Evolutionary conservation across 2,329 filamentous ascomycete species (phyloP), one percentile per base, ranked within the genome.

Genomic region (Chaetothyriales sp.): DNA sequence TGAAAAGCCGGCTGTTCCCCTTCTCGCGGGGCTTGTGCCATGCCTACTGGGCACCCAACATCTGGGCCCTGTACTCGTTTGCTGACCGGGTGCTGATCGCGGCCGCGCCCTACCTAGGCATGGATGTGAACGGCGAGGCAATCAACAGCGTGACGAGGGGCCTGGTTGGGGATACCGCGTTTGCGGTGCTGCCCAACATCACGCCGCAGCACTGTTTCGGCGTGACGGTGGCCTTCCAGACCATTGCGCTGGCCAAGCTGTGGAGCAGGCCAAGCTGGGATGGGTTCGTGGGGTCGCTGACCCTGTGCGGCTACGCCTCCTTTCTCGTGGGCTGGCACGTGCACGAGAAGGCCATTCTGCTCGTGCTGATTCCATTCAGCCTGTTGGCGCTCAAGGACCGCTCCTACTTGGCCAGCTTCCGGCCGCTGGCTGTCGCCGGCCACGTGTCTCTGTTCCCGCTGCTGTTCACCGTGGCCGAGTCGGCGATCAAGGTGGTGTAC

Each of bases 311-410:
- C 53, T 98, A 95, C 65, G 86, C 90, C 0, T 95, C 90, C 0
- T 98, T 98, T 70, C 76, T 98, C 8, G 97, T 97, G 61, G 90
- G 92, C 52, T 98, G 90, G 89, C 92, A 98, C 64, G 92, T 98
- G 7, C 92, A 98, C 63, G 92, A 98, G 66, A 98, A 98, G 69
- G 92, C 92, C 1, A 86, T 98, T 52, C 77, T 98, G 19, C 78
- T 97, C 18, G 85, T 97, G 64, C 89, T 98, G 59, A 86, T 97
- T 47, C 92, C 92, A 0, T 97, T 97, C 73, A 94, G 86, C 60
- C 77, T 98, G 55, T 83, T 97, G 54, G 89, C 90, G 0, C 78
- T 97, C 49, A 85, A 85, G 65, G 89, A 97, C 66, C 81, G 92
- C 49, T 82, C 92, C 22, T 89, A 95, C 64, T 81, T 97, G 29